Evolutionary conservation across 2,329 filamentous ascomycete genomes (phyloP), one percentile per base, ranked within the genome.

Genomic region (Fusarium bactridioides): DNA sequence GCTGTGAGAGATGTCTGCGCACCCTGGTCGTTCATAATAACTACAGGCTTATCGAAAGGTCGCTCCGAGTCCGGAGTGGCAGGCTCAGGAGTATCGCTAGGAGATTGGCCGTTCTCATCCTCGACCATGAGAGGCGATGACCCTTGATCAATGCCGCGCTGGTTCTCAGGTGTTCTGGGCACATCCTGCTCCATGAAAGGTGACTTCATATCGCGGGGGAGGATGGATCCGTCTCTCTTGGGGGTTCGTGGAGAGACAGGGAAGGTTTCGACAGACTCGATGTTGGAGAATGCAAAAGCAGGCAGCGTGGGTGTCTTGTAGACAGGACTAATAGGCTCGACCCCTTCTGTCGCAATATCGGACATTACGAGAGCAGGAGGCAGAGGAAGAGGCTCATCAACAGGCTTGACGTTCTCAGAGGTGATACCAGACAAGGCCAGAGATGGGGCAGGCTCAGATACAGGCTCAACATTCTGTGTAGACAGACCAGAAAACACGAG

Each of bases 1-100:
- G 93, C 89, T n/a, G 94, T 97, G 35, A 98, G 85, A 43, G 92
- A 87, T 29, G 95, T 98, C 82, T 98, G 95, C 19, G 93, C 92
- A 59, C 91, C 89, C 73, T 92, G 91, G 76, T 97, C 94, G 25
- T 86, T 83, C 68, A 87, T 92, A 61, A 83, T 80, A 44, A 83
- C 69, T 27, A 79, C 58, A 27, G 72, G 76, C 76, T 84, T 87
- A 64, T 83, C 84, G 76, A 93, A 87, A 1, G 88, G 88, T 21
- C 83, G 83, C 74, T 88, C 86, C 1, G 86, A 89, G 64, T 90
- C 85, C 70, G 89, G 85, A 53, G 84, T 86, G 71, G 86, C 84
- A 11, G 82, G 76, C 58, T 83, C 74, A 9, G 79, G 78, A 29
- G 80, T 79, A 45, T 82, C 81, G 27, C 80, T 81, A 19, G 84